Evolutionary conservation across 257 asterid species (phyloP).

Genomic region (Ilex aquifolium): DNA sequence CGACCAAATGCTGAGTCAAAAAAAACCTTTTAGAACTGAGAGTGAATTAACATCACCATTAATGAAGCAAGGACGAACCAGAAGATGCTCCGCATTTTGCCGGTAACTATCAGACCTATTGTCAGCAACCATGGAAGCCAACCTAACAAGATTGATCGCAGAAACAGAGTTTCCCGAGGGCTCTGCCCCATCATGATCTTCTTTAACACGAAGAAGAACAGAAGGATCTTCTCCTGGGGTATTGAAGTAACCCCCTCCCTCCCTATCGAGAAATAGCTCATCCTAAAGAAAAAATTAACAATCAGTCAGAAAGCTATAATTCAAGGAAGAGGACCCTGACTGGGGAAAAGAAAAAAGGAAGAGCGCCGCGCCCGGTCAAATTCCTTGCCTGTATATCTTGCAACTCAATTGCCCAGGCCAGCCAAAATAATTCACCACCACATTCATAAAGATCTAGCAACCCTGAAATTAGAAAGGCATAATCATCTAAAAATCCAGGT

Average conservation of each 20-base stretch:
- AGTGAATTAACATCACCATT: neutral
- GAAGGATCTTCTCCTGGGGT: conserved; percentile 89
- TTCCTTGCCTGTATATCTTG: conserved; percentile 61
- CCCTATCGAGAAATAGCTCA: conserved; percentile 74
- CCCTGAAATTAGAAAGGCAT: conserved; percentile 75
- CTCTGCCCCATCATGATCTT: conserved; percentile 96
- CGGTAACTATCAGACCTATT: conserved; percentile 40
- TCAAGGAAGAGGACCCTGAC: neutral
- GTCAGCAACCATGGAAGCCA: conserved; percentile 59
- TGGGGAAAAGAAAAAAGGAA: neutral
- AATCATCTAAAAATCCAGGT: conserved; percentile 88
- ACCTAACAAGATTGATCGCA: conserved; percentile 62
- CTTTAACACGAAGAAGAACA: conserved; percentile 86
- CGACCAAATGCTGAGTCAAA: neutral
- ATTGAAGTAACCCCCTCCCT: conserved; percentile 89
- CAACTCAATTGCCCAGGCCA: conserved; percentile 85
- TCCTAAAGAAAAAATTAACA: conserved; percentile 38
- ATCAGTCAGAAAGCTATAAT: neutral
- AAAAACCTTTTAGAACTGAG: neutral
- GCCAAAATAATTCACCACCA: conserved; percentile 73
- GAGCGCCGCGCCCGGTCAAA: neutral
- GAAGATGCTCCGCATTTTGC: conserved; percentile 55
- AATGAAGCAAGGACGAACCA: conserved; percentile 35
- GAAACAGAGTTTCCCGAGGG: conserved; percentile 95
- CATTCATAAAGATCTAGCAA: conserved; percentile 72